Evolutionary conservation across 2,329 filamentous ascomycete species (phyloP).

Genomic region (Fusarium sacchari): DNA sequence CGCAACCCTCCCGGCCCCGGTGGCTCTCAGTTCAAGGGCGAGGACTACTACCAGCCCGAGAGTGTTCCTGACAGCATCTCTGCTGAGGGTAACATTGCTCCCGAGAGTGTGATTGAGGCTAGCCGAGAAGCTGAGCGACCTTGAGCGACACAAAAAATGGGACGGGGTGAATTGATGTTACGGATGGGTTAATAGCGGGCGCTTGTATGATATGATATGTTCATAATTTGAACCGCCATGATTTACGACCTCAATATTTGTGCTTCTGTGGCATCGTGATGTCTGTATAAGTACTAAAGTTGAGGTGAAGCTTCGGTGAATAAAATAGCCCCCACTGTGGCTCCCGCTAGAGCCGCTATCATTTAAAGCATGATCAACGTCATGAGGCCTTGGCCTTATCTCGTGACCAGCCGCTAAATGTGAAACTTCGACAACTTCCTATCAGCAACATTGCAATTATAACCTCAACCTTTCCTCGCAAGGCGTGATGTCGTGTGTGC

Average conservation of each 20-base stretch:
- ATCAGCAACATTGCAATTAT: constrained; percentile 10
- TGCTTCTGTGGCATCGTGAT: background rate
- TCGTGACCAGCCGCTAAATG: constrained; percentile 26
- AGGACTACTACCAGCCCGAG: constrained; percentile 54
- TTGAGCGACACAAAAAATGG: background rate
- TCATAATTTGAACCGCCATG: constrained; percentile 17
- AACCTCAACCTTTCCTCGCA: background rate
- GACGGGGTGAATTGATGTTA: background rate
- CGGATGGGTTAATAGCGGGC: constrained; percentile 1
- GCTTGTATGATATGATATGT: constrained; percentile 24
- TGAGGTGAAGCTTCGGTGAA: constrained; percentile 1
- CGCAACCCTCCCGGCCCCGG: constrained; percentile 48
- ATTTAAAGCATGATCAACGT: constrained; percentile 37
- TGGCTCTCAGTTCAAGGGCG: constrained; percentile 54
- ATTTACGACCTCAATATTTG: constrained; percentile 8
- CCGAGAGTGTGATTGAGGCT: constrained; percentile 53
- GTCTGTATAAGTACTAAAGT: background rate
- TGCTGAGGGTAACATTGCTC: constrained; percentile 54
- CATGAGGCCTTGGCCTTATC: constrained; percentile 32
- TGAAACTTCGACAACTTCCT: constrained; percentile 4
- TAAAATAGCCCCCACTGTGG: constrained; percentile 4
- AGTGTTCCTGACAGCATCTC: constrained; percentile 55
- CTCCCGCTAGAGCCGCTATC: constrained; percentile 11
- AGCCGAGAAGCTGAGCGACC: constrained; percentile 41
- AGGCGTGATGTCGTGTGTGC: constrained; percentile 19